Base-by-base conservation (phyloP, 768 basidiomycete genomes). In the Podaxis sp. region DNA sequence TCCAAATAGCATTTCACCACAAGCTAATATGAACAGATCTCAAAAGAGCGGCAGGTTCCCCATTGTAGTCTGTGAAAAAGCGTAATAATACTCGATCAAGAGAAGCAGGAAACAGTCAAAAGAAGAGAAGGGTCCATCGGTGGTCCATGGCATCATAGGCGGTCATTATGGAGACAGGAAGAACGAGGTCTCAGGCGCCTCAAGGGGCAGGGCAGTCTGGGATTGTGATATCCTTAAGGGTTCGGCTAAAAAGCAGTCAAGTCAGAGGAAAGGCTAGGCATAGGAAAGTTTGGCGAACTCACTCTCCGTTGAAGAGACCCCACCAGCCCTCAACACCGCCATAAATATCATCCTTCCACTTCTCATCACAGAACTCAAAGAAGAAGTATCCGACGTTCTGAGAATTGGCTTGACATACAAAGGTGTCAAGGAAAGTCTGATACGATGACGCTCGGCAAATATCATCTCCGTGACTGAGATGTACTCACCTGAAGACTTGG, bases 341-440 rank as follows among this genome's bases (percentile, higher is more conserved):
- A 68, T 82, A 96, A 66, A 79, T 69, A 2, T 64, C 66, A 68
- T 84, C 83, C 83, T 88, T 93, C 93, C 92, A 95, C 57, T 81
- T 73, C 73, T 95, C 91, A 68, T 96, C 93, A 66, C 87, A 85
- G 51, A 85, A 85, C 82, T 90, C 91, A 58, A 93, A 93, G 78
- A 84, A 95, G 82, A 95, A 96, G 77, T 96, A 96, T 11, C 85
- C 79, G 11, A 93, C 88, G 20, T 82, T 82, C 62, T 91, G 88
- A 22, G 70, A 54, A 73, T 95, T 97, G 1, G 95, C 91, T 70
- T 87, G 82, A 70, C 96, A 99, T n/a, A 95, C 87, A 67, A 93
- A 99, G 0, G 83, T 85, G 69, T 99, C 82, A 46, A 99, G 70
- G 81, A 93, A 99, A 22, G 75, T 84, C 82, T 95, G 7, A 61